A percentile compares a stretch with the other conserved stretches of the same genome.
Evolutionary conservation across 148 eudicot species (phyloP).

Genomic region (Beta vulgaris): DNA sequence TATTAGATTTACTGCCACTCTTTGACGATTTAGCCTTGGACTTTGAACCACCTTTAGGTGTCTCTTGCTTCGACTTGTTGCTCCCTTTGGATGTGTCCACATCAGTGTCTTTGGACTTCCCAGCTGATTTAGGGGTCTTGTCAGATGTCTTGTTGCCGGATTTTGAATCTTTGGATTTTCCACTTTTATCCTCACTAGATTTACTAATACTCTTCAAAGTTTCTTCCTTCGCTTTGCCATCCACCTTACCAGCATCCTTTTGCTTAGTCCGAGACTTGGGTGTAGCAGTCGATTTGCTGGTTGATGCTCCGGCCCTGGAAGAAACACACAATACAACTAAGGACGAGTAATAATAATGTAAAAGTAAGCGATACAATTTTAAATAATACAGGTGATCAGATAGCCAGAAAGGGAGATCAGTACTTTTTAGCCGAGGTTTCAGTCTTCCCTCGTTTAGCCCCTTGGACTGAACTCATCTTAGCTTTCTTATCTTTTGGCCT

Average conservation of each 20-base stretch:
- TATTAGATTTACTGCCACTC: slow-evolving; percentile 36
- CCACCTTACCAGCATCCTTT: slow-evolving; percentile 28
- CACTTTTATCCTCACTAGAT: slow-evolving; percentile 25
- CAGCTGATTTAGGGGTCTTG: slow-evolving; percentile 29
- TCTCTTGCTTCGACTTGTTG: slow-evolving; percentile 33
- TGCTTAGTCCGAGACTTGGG: slow-evolving; percentile 29
- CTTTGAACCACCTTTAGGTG: slow-evolving; percentile 28
- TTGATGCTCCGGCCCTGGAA: slow-evolving; percentile 35
- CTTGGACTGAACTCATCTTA: slow-evolving; percentile 31
- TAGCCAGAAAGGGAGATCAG: no score
- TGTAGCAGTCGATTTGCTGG: slow-evolving; percentile 50
- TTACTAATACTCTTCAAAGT: slow-evolving; percentile 35
- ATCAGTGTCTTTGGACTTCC: slow-evolving; percentile 39
- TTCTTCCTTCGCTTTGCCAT: slow-evolving; percentile 38
- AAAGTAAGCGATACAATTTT: background rate
- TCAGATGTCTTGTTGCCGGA: slow-evolving; percentile 27
- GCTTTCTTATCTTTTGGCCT: slow-evolving; percentile 60
- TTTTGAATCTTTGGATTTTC: slow-evolving; percentile 34
- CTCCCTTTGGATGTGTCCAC: slow-evolving; percentile 25
- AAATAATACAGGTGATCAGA: background rate
- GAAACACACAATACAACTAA: background rate
- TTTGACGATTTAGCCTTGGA: slow-evolving; percentile 46
- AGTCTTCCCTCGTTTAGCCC: slow-evolving; percentile 39
- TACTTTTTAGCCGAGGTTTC: slow-evolving; percentile 48
- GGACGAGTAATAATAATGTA: background rate